Conservation (phyloP, 1,284 basidiomycete species). For the Tranzscheliella williamsii region DNA sequence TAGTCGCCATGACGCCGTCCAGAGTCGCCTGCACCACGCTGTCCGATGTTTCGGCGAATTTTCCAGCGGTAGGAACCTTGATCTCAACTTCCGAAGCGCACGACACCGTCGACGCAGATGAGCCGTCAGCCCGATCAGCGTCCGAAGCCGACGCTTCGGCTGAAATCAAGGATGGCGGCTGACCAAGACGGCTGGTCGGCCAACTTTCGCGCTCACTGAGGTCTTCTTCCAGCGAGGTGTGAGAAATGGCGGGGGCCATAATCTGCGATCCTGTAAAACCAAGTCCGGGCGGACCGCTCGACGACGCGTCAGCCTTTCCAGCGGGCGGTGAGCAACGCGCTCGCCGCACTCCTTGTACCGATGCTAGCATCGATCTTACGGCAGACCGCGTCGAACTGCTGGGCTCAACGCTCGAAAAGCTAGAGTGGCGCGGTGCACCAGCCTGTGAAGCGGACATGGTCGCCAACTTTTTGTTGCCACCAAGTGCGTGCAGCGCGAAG, state of each 20-base stretch:
- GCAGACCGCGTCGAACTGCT: conserved; percentile 16
- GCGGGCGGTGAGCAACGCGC: no score
- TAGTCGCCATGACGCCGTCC: conserved; percentile 19
- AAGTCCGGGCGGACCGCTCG: no score
- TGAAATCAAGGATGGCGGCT: not conserved
- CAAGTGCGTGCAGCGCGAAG: conserved; percentile 12
- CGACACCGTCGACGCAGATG: no score
- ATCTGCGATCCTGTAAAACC: no score
- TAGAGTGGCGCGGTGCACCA: conserved; percentile 24
- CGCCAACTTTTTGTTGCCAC: not conserved
- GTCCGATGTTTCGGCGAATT: conserved; percentile 21
- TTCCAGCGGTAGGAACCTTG: conserved; percentile 4
- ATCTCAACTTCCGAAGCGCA: not conserved
- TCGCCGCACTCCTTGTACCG: no score
- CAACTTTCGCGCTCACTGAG: conserved; percentile 42
- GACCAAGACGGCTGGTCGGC: conserved; percentile 27
- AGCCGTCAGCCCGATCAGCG: no score
- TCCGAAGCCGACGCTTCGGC: not conserved
- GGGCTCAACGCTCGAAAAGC: conserved; percentile 39
- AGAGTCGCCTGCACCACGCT: conserved; percentile 14
- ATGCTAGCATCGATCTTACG: no score
- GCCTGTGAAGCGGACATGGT: not conserved
- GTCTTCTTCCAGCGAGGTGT: conserved; percentile 19
- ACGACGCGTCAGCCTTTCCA: no score
- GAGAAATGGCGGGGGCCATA: conserved; percentile 17